A percentile compares a stretch with the other conserved stretches of the same genome.
Conservation (phyloP, 2,329 filamentous ascomycete genomes). For the Rhynchosporium secalis region DNA sequence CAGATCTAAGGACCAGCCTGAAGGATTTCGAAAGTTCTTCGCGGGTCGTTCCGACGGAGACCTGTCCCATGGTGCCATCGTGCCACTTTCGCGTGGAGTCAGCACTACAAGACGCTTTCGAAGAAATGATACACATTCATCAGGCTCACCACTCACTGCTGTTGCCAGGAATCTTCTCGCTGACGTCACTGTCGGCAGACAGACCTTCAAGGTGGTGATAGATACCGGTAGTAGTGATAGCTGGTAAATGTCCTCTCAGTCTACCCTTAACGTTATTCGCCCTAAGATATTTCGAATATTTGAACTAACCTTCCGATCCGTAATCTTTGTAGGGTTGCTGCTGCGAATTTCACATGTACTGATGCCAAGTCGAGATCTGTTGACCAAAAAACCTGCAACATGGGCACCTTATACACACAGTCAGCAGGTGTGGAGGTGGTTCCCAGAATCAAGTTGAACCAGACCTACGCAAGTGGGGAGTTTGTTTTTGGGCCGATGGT, state of each 20-base stretch:
- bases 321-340: slow-evolving; percentile 38
- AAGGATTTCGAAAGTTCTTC: background rate
- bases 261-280: too few relatives aligned
- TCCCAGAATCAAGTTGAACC: background rate
- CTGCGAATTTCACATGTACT: slow-evolving; percentile 40
- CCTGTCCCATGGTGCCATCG: background rate
- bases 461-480: background rate
- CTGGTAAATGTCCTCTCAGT: slow-evolving; percentile 24
- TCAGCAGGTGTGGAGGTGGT: background rate
- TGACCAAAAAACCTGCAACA: background rate
- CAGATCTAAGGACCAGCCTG: background rate
- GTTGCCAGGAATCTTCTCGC: background rate
- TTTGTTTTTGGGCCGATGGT: background rate
- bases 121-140: background rate
- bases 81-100: background rate
- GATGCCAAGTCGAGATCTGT: slow-evolving; percentile 34
- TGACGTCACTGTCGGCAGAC: slow-evolving; percentile 11
- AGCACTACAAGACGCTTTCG: background rate
- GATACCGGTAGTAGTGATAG: slow-evolving; percentile 52
- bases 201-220: slow-evolving; percentile 43
- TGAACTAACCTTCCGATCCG: too few relatives aligned
- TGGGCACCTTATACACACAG: background rate
- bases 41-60: background rate
- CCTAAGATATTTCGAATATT: too few relatives aligned
- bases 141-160: background rate